Base-by-base conservation (phyloP, 2,329 filamentous ascomycete genomes). In the Hypoxylon sp. region DNA sequence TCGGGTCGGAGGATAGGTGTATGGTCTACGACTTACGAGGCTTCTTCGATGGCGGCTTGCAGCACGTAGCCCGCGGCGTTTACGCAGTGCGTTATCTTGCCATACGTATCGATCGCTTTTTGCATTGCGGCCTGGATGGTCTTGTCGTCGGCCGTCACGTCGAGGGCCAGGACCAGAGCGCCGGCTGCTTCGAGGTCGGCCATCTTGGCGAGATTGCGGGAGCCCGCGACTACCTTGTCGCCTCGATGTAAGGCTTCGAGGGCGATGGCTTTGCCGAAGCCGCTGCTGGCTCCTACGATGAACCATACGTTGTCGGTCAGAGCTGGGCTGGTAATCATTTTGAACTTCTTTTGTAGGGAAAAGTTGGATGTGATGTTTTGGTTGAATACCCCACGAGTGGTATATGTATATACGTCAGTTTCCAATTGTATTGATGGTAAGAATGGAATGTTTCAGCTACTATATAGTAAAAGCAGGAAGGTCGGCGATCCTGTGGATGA, bases 171-270 rank as follows among this genome's bases (percentile, higher is more conserved):
- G 0, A 72, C 69, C 7, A 71, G 55, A 2, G 78, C 78, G 3
- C 78, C 78, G 1, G 67, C 65, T 1, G 68, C 63, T 12, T 71
- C 68, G 3, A 82, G 72, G n/a, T 73, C 67, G 8, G 68, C 64
- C 20, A 79, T 67, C 17, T 69, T 69, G 2, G 68, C 61, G 0
- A 70, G 57, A 3, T 69, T 69, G 21, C 79, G 76, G 1, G 78
- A 74, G 0, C 78, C 79, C 2, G 79, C 80, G 30, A 82, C 68
- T 51, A 80, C 79, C 0, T 66, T 71, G 63, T 83, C 75, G 19
- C 78, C 77, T 19, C 71, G 70, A 2, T 66, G 62, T 4, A 82
- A 70, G 1, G 78, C 75, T 7, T 68, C 60, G 20, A 71, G 61
- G 20, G 74, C 73, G 19, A 82, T 75, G 5, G 69, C 65, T 4